Evolutionary conservation across 2,329 filamentous ascomycete genomes (phyloP).

Genomic region (Fusarium penzigii): DNA sequence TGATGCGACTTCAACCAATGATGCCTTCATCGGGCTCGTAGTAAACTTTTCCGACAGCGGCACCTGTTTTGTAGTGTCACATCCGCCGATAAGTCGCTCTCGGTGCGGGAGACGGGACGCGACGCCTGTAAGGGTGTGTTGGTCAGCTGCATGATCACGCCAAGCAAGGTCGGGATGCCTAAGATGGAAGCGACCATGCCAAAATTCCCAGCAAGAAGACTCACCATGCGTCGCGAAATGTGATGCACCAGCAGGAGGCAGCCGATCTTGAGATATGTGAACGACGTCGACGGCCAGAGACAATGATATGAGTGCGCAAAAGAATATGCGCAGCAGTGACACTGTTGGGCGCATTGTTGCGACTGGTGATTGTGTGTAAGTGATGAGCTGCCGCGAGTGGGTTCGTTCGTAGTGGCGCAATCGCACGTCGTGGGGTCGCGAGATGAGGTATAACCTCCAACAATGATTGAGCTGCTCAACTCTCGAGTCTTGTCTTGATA

Average conservation of each 20-base stretch:
- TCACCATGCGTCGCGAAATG: constrained; percentile 25
- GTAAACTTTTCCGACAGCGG: constrained; percentile 77
- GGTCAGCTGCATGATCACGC: constrained; percentile 10
- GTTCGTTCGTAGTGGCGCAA: background rate
- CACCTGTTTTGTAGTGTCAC: constrained; percentile 77
- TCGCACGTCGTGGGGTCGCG: background rate
- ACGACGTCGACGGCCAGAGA: constrained; percentile 13
- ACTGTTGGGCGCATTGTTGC: constrained; percentile 20
- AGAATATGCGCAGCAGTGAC: constrained; percentile 13
- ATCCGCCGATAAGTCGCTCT: constrained; percentile 74
- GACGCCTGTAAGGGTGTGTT: constrained; percentile 54
- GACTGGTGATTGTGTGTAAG: background rate
- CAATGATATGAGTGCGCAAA: constrained; percentile 16
- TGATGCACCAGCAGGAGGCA: constrained; percentile 12
- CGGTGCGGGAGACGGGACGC: constrained; percentile 66
- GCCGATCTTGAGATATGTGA: constrained; percentile 17
- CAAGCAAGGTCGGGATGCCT: background rate
- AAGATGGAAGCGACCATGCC: background rate
- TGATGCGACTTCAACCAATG: constrained; percentile 74
- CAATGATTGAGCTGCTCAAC: background rate
- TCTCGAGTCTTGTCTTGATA: background rate
- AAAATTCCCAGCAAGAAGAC: background rate
- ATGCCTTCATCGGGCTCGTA: constrained; percentile 82
- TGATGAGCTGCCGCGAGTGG: constrained; percentile 4
- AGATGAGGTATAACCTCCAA: background rate